A percentile compares a stretch with the other conserved stretches of the same genome.
phyloP scores from a whole-genome alignment of 129 eudicot species.

The Lactuca sativa region DNA sequence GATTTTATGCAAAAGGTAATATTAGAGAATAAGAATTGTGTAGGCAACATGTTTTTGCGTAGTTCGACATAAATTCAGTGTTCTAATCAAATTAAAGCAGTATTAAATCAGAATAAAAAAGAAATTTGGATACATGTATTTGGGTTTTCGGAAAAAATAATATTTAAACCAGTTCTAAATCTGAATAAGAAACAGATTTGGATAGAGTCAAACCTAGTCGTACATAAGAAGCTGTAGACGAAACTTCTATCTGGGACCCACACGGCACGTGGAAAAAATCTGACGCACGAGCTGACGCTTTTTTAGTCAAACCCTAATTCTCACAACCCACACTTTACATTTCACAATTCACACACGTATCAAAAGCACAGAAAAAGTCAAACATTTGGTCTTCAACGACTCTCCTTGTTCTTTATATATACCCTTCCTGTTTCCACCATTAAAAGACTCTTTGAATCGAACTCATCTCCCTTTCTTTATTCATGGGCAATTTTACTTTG shows the following conservation, averaged over 20 bases:
- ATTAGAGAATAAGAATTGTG: no score
- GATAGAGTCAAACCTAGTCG: conserved; percentile 49
- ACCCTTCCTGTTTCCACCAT: conserved; percentile 39
- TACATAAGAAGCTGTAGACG: conserved; percentile 37
- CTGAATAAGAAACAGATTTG: conserved; percentile 7
- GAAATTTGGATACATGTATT: no score
- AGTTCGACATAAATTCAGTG: no score
- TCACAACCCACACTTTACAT: conserved; percentile 25
- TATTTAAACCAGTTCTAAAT: conserved; percentile 4
- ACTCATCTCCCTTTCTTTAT: conserved; percentile 7
- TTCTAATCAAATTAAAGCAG: no score
- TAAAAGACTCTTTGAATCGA: conserved; percentile 52
- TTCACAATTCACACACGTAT: conserved; percentile 34
- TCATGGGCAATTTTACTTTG: conserved; percentile 31
- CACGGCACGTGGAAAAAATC: conserved; percentile 39
- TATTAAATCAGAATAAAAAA: no score
- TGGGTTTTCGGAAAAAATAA: no score
- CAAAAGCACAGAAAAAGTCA: conserved; percentile 17
- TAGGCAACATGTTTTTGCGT: no score
- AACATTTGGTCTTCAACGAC: conserved; percentile 26
- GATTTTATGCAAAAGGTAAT: no score
- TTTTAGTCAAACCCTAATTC: conserved; percentile 30
- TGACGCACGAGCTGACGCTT: conserved; percentile 75
- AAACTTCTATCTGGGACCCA: conserved; percentile 39
- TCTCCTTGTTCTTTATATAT: conserved; percentile 28